Evolutionary conservation across 2,329 filamentous ascomycete species (phyloP).

Genomic region (Xylaria sp.): DNA sequence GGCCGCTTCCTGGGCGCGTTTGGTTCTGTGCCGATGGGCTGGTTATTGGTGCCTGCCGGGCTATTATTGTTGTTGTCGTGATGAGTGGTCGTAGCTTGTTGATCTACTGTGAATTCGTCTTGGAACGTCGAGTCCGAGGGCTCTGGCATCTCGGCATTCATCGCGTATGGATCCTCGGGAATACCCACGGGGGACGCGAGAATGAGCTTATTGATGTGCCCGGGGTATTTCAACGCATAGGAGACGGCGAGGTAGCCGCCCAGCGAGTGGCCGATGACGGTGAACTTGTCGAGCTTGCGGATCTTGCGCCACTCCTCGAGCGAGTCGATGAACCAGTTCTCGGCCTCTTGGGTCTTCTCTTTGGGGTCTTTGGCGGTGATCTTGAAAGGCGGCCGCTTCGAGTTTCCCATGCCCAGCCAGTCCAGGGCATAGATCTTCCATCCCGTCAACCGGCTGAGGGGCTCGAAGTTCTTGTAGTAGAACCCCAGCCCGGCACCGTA

Average conservation of each 20-base stretch:
- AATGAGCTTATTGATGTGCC: conserved; percentile 92
- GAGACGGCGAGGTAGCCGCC: conserved; percentile 95
- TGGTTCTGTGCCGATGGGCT: conserved; percentile 34
- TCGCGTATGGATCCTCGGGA: conserved; percentile 90
- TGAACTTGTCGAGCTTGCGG: conserved; percentile 90
- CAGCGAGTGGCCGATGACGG: conserved; percentile 88
- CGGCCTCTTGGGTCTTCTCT: conserved; percentile 84
- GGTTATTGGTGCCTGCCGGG: conserved; percentile 49
- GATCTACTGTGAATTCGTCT: conserved; percentile 81
- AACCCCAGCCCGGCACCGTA: conserved; percentile 96
- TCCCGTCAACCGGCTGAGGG: conserved; percentile 75
- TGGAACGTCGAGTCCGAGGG: conserved; percentile 73
- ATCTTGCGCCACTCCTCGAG: conserved; percentile 94
- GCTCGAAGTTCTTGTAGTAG: conserved; percentile 98
- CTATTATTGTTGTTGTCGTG: conserved; percentile 41
- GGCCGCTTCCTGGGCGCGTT: conserved; percentile 54
- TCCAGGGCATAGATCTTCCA: conserved; percentile 96
- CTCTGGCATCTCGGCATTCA: conserved; percentile 80
- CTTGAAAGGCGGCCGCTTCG: conserved; percentile 80
- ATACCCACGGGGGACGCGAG: conserved; percentile 93
- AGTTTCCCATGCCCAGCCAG: conserved; percentile 93
- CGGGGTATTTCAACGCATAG: conserved; percentile 96
- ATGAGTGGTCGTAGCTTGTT: conserved; percentile 49
- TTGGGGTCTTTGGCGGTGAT: conserved; percentile 82
- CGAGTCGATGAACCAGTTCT: conserved; percentile 95